Base-by-base conservation (phyloP, 805 yeast genomes). In the Phaffomyces antillensis region DNA sequence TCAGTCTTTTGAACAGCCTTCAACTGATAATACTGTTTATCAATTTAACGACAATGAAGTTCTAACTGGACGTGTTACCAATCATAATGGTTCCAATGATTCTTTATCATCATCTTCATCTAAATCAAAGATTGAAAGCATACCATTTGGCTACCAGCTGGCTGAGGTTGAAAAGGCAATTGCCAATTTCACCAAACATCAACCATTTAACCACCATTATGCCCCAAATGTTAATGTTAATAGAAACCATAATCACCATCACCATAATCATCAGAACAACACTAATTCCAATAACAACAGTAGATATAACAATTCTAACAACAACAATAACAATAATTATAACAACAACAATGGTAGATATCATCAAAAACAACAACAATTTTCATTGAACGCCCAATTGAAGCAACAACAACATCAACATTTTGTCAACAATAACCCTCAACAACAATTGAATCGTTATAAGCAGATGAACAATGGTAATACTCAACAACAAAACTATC, bases 141-240 rank as follows among this genome's bases (percentile, higher is more conserved):
- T 45, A 11, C 53, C 62, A 3, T 59, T 59, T 45, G 49, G 45
- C 16, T 39, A 50, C 36, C 63, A 59, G 41, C 52, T 59, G 37
- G 44, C 48, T 36, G 63, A 59, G 37, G 58, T 59, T 28, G 63
- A 59, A 34, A 56, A 53, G 39, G 63, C 63, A 20, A 53, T 59
- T 13, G 40, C 61, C 0, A 59, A 59, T 40, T 57, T 52, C 46
- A 56, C 58, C 28, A 59, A 59, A 41, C 62, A 58, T 40, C 62
- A 59, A 42, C 61, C 54, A 15, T 59, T 56, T 50, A 59, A 55
- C 42, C 62, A 58, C 35, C 62, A 58, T 44, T 59, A 59, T 43
- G 60, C 62, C 16, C 63, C 63, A 37, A 59, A 59, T 42, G 57
- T 58, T 15, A 53, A 53, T 40, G 36, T 51, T 24, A 52, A 50